Percentiles rank a stretch among this genome's conserved stretches.
Evolutionary conservation across 1,139 yeast genomes (phyloP).

Genomic region (Chernovozyma aurita): DNA sequence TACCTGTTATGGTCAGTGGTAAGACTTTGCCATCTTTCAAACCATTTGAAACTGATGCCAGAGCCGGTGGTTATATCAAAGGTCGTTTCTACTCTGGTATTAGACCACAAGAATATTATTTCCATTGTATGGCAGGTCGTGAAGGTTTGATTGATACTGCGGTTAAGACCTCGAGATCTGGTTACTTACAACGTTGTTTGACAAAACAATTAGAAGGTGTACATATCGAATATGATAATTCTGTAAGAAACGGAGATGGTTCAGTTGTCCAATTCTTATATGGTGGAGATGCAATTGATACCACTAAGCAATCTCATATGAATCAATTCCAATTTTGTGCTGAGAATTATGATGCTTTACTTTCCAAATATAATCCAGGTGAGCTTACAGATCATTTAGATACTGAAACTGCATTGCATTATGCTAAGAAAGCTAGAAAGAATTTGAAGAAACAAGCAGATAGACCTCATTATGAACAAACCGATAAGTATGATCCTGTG

Average conservation of each 20-base stretch:
- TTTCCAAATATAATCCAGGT: constrained; percentile 84
- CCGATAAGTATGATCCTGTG: constrained; percentile 80
- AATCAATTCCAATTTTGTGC: constrained; percentile 89
- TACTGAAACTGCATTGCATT: constrained; percentile 73
- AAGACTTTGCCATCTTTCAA: constrained; percentile 95
- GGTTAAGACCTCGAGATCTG: constrained; percentile 97
- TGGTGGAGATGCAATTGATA: constrained; percentile 97
- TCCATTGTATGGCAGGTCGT: constrained; percentile 99
- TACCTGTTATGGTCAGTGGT: constrained; percentile 98
- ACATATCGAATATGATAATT: constrained; percentile 87
- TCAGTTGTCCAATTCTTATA: constrained; percentile 89
- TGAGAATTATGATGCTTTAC: constrained; percentile 83
- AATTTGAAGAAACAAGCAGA: constrained; percentile 61
- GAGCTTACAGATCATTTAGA: constrained; percentile 70
- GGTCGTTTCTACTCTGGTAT: constrained; percentile 98
- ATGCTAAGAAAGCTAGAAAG: constrained; percentile 80
- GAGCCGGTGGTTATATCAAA: constrained; percentile 98
- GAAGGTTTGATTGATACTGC: constrained; percentile 99
- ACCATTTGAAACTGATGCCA: constrained; percentile 93
- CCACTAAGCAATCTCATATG: constrained; percentile 92
- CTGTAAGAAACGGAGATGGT: constrained; percentile 96
- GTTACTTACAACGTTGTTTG: constrained; percentile 97
- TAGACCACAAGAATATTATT: constrained; percentile 98
- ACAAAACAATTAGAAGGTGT: constrained; percentile 98
- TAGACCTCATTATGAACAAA: constrained; percentile 60